Percentiles rank a stretch among this genome's conserved stretches.
phyloP scores from a whole-genome alignment of 805 yeast species.

The Metschnikowia aberdeeniae region DNA sequence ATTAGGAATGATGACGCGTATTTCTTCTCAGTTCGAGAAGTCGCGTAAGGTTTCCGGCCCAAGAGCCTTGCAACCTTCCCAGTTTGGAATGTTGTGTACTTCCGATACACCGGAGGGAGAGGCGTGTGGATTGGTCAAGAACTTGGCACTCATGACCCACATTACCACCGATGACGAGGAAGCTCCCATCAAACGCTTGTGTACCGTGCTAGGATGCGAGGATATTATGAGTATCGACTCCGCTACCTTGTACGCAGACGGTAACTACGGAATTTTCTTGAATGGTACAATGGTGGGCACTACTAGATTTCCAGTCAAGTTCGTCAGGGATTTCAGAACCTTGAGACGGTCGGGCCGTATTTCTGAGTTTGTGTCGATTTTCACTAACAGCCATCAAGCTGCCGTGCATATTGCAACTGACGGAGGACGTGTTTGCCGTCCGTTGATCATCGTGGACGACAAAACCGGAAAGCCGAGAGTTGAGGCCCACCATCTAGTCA shows the following conservation, averaged over 20 bases:
- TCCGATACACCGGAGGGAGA: conserved; percentile 99
- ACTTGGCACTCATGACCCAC: conserved; percentile 96
- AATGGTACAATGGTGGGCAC: conserved; percentile 95
- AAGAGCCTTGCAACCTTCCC: conserved; percentile 97
- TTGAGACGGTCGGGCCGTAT: conserved; percentile 81
- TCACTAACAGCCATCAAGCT: conserved; percentile 80
- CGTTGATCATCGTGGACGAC: conserved; percentile 79
- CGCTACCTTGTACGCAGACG: conserved; percentile 67
- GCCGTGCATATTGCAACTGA: conserved; percentile 98
- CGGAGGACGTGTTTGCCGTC: conserved; percentile 98
- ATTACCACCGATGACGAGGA: conserved; percentile 98
- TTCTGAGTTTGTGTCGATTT: conserved; percentile 87
- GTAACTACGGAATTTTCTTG: conserved; percentile 80
- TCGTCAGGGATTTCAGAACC: conserved; percentile 72
- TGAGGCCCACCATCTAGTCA: conserved; percentile 60
- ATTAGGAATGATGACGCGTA: conserved; percentile 98
- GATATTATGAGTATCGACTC: conserved; percentile 78
- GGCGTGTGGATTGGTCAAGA: conserved; percentile 98
- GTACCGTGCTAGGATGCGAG: conserved; percentile 86
- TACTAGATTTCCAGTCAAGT: conserved; percentile 79
- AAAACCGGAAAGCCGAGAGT: conserved; percentile 59
- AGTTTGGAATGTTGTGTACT: conserved; percentile 98
- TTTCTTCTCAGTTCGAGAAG: conserved; percentile 97
- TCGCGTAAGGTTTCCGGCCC: conserved; percentile 98
- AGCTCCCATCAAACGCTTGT: conserved; percentile 72